Conservation (phyloP, 2,329 filamentous ascomycete species). For the Apiospora pterosperma region DNA sequence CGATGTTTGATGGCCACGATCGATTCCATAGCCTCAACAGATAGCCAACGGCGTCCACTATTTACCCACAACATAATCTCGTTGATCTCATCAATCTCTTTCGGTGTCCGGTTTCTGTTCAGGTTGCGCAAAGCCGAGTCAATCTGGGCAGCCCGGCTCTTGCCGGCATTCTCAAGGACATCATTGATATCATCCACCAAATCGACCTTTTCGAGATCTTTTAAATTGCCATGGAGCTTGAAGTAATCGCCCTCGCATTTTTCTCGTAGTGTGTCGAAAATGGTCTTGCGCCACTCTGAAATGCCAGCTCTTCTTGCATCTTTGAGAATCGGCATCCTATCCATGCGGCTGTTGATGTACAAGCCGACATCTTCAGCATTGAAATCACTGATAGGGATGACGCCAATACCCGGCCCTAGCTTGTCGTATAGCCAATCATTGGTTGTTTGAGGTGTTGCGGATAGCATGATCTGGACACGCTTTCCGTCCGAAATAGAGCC, state of each 20-base stretch:
- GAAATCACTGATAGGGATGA: slow-evolving; percentile 20
- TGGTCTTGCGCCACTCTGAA: slow-evolving; percentile 27
- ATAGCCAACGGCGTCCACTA: slow-evolving; percentile 20
- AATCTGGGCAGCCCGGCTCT: slow-evolving; percentile 28
- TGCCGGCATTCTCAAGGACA: slow-evolving; percentile 26
- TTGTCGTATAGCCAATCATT: slow-evolving; percentile 12
- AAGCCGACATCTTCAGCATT: slow-evolving; percentile 26
- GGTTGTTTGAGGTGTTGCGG: slow-evolving; percentile 18
- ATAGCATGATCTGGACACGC: slow-evolving; percentile 25
- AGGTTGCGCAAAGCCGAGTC: slow-evolving; percentile 28
- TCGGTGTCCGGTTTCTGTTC: slow-evolving; percentile 26
- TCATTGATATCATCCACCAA: slow-evolving; percentile 30
- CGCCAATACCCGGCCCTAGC: slow-evolving; percentile 13
- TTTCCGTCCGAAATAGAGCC: slow-evolving; percentile 13
- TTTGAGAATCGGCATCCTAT: slow-evolving; percentile 27
- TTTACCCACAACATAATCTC: slow-evolving; percentile 34
- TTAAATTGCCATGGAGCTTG: slow-evolving; percentile 27
- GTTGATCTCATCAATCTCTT: slow-evolving; percentile 34
- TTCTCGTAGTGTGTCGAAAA: slow-evolving; percentile 21
- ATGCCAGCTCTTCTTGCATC: slow-evolving; percentile 22
- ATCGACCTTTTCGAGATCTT: slow-evolving; percentile 29
- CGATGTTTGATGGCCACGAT: slow-evolving; percentile 25
- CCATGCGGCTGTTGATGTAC: slow-evolving; percentile 27
- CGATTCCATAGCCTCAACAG: slow-evolving; percentile 23
- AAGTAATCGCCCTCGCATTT: slow-evolving; percentile 28